Base-by-base conservation (phyloP, 1,284 basidiomycete species). In the Heterobasidion parviporum region DNA sequence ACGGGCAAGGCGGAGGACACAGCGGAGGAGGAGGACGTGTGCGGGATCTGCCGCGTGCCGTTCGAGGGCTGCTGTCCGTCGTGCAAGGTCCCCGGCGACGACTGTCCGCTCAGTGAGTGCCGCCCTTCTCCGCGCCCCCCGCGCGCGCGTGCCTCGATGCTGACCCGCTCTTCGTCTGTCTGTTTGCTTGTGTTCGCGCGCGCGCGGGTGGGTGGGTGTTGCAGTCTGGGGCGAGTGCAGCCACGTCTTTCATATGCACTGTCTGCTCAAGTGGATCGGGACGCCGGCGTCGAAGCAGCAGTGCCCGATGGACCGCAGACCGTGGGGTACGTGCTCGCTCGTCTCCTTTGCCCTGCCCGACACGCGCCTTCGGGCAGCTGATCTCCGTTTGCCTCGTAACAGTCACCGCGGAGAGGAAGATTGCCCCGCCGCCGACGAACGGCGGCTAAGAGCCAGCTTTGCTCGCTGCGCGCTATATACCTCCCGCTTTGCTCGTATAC, bases 171-270 rank as follows among this genome's bases (percentile, higher is more conserved):
- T n/a, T n/a, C n/a, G n/a, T n/a, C n/a, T n/a, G n/a, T 26, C 26
- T 4, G 26, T 26, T 4, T 6, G 26, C 4, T 6, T 6, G 26
- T 26, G 5, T 26, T 26, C 26, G 26, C 4, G 1, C 26, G 4
- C 26, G 26, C 26, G 26, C 26, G 26, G n/a, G n/a, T n/a, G n/a
- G n/a, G n/a, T 4, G 5, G 34, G 6, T 47, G 7, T 49, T 36
- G 32, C 59, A 95, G 94, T 97, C 56, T 97, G 93, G 92, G 94
- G 94, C 32, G 87, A 95, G 72, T 98, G 94, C 66, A 92, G 86
- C 6, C 94, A 97, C 68, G 85, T 96, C 56, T 95, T 94, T 67
- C 93, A 95, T 69, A 92, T 94, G 91, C 92, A 95, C 70, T 97
- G 94, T 72, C 73, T 98, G 12, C 78, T 95, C 62, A 96, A 96